A percentile compares a stretch with the other conserved stretches of the same genome.
Evolutionary conservation across 106 monocot species (phyloP).

Genomic region (Dendrobium huoshanense): DNA sequence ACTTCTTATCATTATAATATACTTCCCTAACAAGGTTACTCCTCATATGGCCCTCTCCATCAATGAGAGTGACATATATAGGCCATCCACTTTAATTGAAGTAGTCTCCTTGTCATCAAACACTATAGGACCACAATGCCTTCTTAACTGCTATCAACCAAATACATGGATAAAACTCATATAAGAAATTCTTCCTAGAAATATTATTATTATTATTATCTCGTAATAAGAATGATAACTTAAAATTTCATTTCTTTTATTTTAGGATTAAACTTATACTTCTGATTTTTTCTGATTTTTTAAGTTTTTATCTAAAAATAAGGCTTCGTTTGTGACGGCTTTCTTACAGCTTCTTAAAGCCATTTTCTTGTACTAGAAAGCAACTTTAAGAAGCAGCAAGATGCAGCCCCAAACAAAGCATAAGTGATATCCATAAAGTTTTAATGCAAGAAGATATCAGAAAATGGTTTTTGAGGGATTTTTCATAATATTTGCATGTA

Average conservation of each 20-base stretch:
- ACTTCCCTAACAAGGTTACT: constrained; percentile 1
- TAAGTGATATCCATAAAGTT: background rate
- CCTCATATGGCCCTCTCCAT: background rate
- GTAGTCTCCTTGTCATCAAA: constrained; percentile 11
- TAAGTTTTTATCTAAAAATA: too few relatives aligned
- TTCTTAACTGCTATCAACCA: background rate
- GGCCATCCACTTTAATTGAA: background rate
- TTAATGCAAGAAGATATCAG: background rate
- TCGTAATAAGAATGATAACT: too few relatives aligned
- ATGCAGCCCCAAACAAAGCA: background rate
- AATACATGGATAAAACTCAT: background rate
- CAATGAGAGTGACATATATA: background rate
- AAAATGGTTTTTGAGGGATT: background rate
- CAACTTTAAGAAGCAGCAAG: background rate
- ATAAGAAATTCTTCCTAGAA: background rate
- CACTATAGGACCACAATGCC: constrained; percentile 1
- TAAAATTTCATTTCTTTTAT: background rate
- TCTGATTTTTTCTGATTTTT: too few relatives aligned
- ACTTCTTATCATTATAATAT: constrained; percentile 1
- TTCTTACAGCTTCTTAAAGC: too few relatives aligned
- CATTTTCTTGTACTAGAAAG: background rate
- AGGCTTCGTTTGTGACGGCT: too few relatives aligned
- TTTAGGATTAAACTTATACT: too few relatives aligned
- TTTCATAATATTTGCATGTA: background rate
- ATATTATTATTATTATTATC: background rate